Evolutionary conservation across 1,284 basidiomycete species (phyloP), one percentile per base, ranked within the genome.

Genomic region (Pseudozyma tsukubaensis): DNA sequence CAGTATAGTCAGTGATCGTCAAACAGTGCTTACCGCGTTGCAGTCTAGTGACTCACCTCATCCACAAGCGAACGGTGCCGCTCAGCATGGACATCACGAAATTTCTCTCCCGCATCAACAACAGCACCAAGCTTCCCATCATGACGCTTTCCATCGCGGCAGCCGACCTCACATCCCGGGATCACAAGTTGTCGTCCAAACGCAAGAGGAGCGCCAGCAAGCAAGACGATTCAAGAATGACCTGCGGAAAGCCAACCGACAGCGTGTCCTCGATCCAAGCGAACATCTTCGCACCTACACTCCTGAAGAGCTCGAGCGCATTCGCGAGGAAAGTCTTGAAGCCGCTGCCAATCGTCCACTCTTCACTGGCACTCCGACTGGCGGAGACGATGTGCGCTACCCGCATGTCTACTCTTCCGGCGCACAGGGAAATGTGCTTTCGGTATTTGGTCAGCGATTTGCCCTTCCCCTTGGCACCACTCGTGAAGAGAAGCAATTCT

Each of bases 341-440:
- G 88, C 87, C 11, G 91, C 91, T 83, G 89, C 91, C 16, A 86
- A 89, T 51, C 88, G 91, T 48, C 91, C 92, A 10, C 84, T 94
- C 35, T 92, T 89, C 76, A 60, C 88, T 58, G 78, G 45, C 72
- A 84, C 92, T 87, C 85, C 89, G 82, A 86, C 88, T 18, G 86
- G 87, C 9, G 86, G 89, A 3, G 90, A 92, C 77, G 84, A 86
- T 49, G 83, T 85, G 18, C 67, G 74, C 29, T 89, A 97, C 49
- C 96, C 96, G 0, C 91, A 99, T 85, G 92, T 99, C 13, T 99
- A 96, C 83, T 91, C 92, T 2, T 91, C 93, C 3, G 86, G 87
- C 50, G 87, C 85, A 1, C 88, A 89, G 64, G 91, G 91, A 35
- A 91, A 89, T 75, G 86, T 93, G 13, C 84, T 94, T 13, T 93